Evolutionary conservation across 345 rosid species (phyloP).

Genomic region (Carallia pectinifolia): DNA sequence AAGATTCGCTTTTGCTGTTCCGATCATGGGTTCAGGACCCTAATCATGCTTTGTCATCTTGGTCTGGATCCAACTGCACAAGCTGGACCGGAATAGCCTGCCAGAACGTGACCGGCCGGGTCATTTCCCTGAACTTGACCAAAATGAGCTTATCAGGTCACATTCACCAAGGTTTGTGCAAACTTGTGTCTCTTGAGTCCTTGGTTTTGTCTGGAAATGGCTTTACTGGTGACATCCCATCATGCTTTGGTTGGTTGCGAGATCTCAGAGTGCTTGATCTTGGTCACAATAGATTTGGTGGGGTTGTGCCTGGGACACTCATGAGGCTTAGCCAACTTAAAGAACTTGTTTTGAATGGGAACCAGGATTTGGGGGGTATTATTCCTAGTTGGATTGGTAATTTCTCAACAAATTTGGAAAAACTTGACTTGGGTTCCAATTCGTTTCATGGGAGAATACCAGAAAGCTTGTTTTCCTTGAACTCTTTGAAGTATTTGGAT

Average conservation of each 20-base stretch:
- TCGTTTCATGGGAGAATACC: constrained; percentile 68
- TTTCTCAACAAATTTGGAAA: constrained; percentile 58
- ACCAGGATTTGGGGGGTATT: constrained; percentile 52
- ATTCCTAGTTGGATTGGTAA: constrained; percentile 69
- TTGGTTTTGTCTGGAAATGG: constrained; percentile 54
- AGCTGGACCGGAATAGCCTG: constrained; percentile 78
- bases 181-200: constrained; percentile 48
- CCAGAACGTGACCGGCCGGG: constrained; percentile 52
- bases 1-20: constrained; percentile 53
- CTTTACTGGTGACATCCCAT: constrained; percentile 59
- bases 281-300: constrained; percentile 53
- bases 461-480: constrained; percentile 45
- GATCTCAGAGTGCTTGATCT: constrained; percentile 67
- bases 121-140: constrained; percentile 54
- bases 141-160: constrained; percentile 58
- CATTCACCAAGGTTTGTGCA: constrained; percentile 58
- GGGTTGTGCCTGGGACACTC: constrained; percentile 53
- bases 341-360: constrained; percentile 55
- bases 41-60: constrained; percentile 46
- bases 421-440: constrained; percentile 62
- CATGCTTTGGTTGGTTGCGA: constrained; percentile 55
- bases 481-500: constrained; percentile 60
- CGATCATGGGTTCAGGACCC: constrained; percentile 56
- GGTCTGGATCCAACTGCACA: constrained; percentile 70
- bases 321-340: constrained; percentile 47